phyloP scores from a whole-genome alignment of 331 rosid species.

The Spiraea crenata region DNA sequence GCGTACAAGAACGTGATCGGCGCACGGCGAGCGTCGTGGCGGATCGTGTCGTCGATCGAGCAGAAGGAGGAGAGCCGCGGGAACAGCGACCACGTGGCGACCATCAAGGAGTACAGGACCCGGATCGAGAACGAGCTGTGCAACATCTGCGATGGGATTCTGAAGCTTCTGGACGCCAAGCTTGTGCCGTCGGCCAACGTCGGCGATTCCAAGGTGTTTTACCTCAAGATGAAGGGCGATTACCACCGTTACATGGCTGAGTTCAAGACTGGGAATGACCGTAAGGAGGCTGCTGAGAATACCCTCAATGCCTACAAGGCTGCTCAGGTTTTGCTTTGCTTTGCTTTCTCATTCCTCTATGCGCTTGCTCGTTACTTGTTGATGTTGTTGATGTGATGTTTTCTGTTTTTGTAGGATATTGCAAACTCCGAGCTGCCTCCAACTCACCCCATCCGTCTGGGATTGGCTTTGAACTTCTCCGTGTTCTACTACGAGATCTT shows the following conservation, averaged over 20 bases:
- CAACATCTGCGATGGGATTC: constrained; percentile 53
- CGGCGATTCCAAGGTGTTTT: constrained; percentile 57
- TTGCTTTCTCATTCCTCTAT: neutral
- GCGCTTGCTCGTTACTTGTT: neutral
- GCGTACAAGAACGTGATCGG: constrained; percentile 70
- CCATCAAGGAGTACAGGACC: constrained; percentile 38
- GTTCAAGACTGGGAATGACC: constrained; percentile 45
- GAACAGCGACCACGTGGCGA: constrained; percentile 44
- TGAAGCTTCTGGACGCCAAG: constrained; percentile 50
- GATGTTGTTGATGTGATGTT: neutral
- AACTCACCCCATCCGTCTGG: constrained; percentile 59
- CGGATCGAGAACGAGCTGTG: constrained; percentile 64
- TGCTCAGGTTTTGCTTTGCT: constrained; percentile 25
- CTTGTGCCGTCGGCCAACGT: constrained; percentile 55
- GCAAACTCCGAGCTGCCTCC: constrained; percentile 38
- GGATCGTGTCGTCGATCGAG: constrained; percentile 62
- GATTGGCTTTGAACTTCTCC: constrained; percentile 62
- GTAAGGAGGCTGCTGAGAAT: constrained; percentile 59
- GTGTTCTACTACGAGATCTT: constrained; percentile 59
- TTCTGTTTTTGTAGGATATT: constrained; percentile 23
- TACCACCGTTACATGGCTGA: constrained; percentile 60
- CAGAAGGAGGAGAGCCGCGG: constrained; percentile 66
- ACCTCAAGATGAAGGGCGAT: constrained; percentile 71
- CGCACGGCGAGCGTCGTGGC: constrained; percentile 64
- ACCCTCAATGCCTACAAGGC: constrained; percentile 53